A percentile compares a stretch with the other conserved stretches of the same genome.
phyloP scores from a whole-genome alignment of 768 basidiomycete genomes.

The Phanerodontia chrysosporium region DNA sequence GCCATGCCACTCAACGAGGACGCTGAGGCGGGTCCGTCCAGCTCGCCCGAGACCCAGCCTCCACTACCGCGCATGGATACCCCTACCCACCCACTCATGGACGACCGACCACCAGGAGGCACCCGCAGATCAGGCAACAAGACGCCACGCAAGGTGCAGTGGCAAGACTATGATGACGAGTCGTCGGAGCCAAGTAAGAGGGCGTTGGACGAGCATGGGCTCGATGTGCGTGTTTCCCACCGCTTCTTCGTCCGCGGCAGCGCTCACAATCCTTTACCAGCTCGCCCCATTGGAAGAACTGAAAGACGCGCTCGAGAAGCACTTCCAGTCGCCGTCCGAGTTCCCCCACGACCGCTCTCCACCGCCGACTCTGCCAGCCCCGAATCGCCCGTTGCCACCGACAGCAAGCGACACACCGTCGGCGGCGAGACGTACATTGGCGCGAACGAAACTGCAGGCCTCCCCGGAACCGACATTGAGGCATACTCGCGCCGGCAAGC shows the following conservation, averaged over 20 bases:
- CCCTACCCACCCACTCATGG: slow-evolving; percentile 2
- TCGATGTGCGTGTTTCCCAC: slow-evolving; percentile 39
- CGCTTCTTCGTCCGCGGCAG: background rate
- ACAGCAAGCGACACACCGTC: slow-evolving; percentile 32
- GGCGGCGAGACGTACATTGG: slow-evolving; percentile 58
- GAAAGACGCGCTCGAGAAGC: slow-evolving; percentile 48
- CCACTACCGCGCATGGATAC: background rate
- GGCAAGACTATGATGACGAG: slow-evolving; percentile 34
- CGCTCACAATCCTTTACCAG: slow-evolving; percentile 26
- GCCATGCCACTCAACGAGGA: background rate
- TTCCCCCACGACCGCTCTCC: slow-evolving; percentile 11
- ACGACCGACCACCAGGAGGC: slow-evolving; percentile 15
- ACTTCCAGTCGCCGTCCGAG: slow-evolving; percentile 25
- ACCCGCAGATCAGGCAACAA: slow-evolving; percentile 30
- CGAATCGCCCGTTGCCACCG: slow-evolving; percentile 11
- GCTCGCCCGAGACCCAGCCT: background rate
- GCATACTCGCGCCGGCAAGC: slow-evolving; percentile 33
- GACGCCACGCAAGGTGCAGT: slow-evolving; percentile 51
- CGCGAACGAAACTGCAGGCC: slow-evolving; percentile 58
- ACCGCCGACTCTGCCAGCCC: slow-evolving; percentile 16
- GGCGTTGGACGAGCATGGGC: slow-evolving; percentile 49
- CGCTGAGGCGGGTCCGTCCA: background rate
- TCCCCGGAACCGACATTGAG: slow-evolving; percentile 42
- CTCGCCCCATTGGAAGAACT: slow-evolving; percentile 45
- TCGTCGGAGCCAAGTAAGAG: slow-evolving; percentile 24